phyloP scores from a whole-genome alignment of 441 rosid species.

The Euphorbia schlechtendalii region DNA sequence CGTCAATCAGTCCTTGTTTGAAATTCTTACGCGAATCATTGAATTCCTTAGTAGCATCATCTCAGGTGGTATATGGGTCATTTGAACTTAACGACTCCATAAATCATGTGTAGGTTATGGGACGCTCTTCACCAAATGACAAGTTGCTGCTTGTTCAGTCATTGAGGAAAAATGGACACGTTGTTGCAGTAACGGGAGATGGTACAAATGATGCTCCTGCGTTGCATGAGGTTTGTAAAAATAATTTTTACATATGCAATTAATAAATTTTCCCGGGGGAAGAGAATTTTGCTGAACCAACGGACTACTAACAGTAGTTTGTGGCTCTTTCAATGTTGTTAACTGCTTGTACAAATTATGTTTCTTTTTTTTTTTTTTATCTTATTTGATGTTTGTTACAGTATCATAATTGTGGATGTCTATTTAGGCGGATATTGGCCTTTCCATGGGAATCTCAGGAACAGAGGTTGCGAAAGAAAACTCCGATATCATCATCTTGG shows the following conservation, averaged over 20 bases:
- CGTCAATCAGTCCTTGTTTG: conserved; percentile 17
- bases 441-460: conserved; percentile 96
- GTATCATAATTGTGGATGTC: conserved; percentile 7
- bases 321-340: not conserved
- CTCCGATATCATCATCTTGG: conserved; percentile 93
- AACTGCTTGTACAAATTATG: too few species aligned
- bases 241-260: conserved; percentile 10
- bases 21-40: not conserved
- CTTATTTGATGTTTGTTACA: not conserved
- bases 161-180: conserved; percentile 66
- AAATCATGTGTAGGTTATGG: conserved; percentile 72
- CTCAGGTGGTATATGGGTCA: not conserved
- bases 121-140: conserved; percentile 89
- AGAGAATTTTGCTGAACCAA: not conserved
- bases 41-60: not conserved
- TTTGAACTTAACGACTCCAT: conserved; percentile 4
- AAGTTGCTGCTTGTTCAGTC: conserved; percentile 94
- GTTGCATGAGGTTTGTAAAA: conserved; percentile 80
- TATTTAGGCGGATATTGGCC: conserved; percentile 92
- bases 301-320: not conserved
- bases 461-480: conserved; percentile 98
- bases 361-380: not conserved
- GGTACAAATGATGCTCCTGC: conserved; percentile 99
- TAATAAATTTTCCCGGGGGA: not conserved
- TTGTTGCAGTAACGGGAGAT: conserved; percentile 97